phyloP scores from a whole-genome alignment of 2,329 filamentous ascomycete species.

The Aspergillus vadensis region DNA sequence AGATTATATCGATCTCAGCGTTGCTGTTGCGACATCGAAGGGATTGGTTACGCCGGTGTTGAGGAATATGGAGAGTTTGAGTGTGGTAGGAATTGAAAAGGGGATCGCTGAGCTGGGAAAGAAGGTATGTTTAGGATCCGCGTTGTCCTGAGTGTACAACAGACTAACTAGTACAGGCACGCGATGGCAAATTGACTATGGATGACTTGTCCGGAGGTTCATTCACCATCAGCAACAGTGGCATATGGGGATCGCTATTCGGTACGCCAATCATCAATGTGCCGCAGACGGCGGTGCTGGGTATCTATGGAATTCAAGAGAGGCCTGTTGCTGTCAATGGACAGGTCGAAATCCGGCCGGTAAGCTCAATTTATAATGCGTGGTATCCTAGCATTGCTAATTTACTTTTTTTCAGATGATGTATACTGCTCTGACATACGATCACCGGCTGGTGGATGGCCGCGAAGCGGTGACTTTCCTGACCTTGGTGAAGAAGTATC shows the following conservation, averaged over 20 bases:
- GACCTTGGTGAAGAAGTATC: constrained; percentile 78
- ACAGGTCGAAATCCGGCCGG: constrained; percentile 87
- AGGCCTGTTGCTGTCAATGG: constrained; percentile 85
- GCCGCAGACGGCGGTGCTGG: constrained; percentile 85
- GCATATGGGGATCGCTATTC: constrained; percentile 95
- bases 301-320: constrained; percentile 95
- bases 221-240: constrained; percentile 96
- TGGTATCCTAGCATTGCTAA: constrained; percentile 14
- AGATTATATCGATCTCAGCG: constrained; percentile 96
- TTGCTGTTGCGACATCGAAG: constrained; percentile 96
- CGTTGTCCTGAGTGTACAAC: not conserved
- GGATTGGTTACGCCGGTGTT: constrained; percentile 95
- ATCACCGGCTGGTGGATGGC: constrained; percentile 92
- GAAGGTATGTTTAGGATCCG: constrained; percentile 63
- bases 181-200: constrained; percentile 94
- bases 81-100: constrained; percentile 85
- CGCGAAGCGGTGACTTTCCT: constrained; percentile 89
- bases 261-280: constrained; percentile 98
- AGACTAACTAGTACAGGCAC: constrained; percentile 60
- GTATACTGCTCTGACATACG: constrained; percentile 97
- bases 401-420: constrained; percentile 71
- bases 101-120: constrained; percentile 90
- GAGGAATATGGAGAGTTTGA: constrained; percentile 85
- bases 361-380: constrained; percentile 35
- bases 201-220: constrained; percentile 99